Percentiles rank a stretch among this genome's conserved stretches.
phyloP scores from a whole-genome alignment of 495 filamentous ascomycete species.

The Penicillium pancosmium region DNA sequence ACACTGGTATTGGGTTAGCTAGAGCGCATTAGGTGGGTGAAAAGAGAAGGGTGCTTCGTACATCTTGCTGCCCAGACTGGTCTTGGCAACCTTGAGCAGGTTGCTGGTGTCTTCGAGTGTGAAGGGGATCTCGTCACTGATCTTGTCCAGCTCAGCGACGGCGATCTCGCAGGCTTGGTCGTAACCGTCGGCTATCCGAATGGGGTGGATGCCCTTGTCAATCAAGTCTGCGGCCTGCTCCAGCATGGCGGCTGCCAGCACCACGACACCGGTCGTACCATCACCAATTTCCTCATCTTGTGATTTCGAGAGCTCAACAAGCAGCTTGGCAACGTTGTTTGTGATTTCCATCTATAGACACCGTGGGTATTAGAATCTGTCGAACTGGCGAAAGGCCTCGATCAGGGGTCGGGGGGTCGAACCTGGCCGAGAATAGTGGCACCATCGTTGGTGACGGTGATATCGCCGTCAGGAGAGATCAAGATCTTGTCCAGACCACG shows the following conservation, averaged over 20 bases:
- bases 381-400: background rate
- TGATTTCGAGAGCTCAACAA: slow-evolving; percentile 98
- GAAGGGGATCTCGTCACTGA: slow-evolving; percentile 90
- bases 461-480: slow-evolving; percentile 98
- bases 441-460: slow-evolving; percentile 98
- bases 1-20: slow-evolving; percentile 57
- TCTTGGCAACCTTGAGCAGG: slow-evolving; percentile 90
- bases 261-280: slow-evolving; percentile 97
- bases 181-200: slow-evolving; percentile 96
- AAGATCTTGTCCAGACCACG: slow-evolving; percentile 98
- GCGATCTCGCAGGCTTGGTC: slow-evolving; percentile 97
- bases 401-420: slow-evolving; percentile 28
- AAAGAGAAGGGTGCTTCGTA: slow-evolving; percentile 25
- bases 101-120: slow-evolving; percentile 75
- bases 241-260: slow-evolving; percentile 89
- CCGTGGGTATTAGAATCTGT: slow-evolving; percentile 22
- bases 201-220: slow-evolving; percentile 99
- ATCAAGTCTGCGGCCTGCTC: slow-evolving; percentile 98
- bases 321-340: slow-evolving; percentile 95
- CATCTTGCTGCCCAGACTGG: slow-evolving; percentile 97
- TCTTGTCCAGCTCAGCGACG: slow-evolving; percentile 85
- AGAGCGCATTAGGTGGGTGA: background rate
- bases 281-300: slow-evolving; percentile 99
- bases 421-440: slow-evolving; percentile 93
- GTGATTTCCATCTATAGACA: slow-evolving; percentile 85